Percentiles rank a stretch among this genome's conserved stretches.
phyloP scores from a whole-genome alignment of 768 basidiomycete species.

The Cubamyces sp. region DNA sequence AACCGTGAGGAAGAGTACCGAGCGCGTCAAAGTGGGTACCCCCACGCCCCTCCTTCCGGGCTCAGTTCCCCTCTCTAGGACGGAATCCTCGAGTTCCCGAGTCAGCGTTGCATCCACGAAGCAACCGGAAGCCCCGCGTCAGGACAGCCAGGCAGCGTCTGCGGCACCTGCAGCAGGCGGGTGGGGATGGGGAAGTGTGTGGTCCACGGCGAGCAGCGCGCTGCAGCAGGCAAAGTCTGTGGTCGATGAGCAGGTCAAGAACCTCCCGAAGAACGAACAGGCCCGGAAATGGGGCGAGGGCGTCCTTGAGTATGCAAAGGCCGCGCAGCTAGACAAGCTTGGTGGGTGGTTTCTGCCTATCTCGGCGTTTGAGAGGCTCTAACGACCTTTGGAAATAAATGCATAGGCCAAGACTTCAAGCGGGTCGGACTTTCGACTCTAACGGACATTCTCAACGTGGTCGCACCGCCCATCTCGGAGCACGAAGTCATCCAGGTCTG shows the following conservation, averaged over 20 bases:
- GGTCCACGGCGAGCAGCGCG: conserved; percentile 84
- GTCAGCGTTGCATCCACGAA: conserved; percentile 21
- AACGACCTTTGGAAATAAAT: conserved; percentile 13
- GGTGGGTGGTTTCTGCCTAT: conserved; percentile 48
- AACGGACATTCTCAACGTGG: conserved; percentile 91
- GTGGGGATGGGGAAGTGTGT: conserved; percentile 90
- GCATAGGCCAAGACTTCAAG: conserved; percentile 85
- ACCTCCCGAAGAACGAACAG: conserved; percentile 83
- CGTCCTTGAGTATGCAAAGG: conserved; percentile 85
- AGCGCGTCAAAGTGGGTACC: conserved; percentile 70
- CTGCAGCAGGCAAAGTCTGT: conserved; percentile 85
- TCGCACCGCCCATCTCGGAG: conserved; percentile 97
- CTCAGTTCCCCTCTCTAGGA: conserved; percentile 38
- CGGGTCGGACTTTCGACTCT: conserved; percentile 86
- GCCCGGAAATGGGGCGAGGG: conserved; percentile 89
- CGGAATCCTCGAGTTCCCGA: conserved; percentile 31
- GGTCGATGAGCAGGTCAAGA: conserved; percentile 93
- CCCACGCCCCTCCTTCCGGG: conserved; percentile 41
- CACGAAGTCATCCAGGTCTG: conserved; percentile 97
- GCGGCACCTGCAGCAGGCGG: conserved; percentile 31
- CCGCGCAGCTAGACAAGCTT: conserved; percentile 85
- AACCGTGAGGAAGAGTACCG: conserved; percentile 72
- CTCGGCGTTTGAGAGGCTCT: not conserved
- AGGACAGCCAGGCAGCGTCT: conserved; percentile 25
- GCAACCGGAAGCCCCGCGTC: conserved; percentile 18